These are phyloP conservation scores for Saturnispora diversa DNA, from an alignment of 805 yeast genomes.

Conservation along the genomic window DNA sequence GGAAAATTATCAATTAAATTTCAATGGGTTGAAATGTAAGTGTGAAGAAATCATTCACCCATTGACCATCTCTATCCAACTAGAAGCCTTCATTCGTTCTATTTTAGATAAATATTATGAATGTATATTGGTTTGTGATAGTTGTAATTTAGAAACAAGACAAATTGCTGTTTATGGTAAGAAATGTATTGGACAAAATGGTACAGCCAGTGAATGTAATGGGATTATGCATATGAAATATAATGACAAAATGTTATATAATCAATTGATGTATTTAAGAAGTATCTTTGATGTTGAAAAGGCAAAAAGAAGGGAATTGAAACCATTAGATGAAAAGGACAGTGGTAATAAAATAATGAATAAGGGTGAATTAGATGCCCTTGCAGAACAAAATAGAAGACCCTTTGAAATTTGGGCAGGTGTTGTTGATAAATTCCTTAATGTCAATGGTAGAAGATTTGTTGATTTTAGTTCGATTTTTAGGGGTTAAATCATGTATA, in stretches of 20 bases:
- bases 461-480: slow-evolving; percentile 83
- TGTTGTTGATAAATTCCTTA: slow-evolving; percentile 64
- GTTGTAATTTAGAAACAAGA: slow-evolving; percentile 74
- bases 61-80: slow-evolving; percentile 55
- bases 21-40: slow-evolving; percentile 63
- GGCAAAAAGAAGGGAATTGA: slow-evolving; percentile 50
- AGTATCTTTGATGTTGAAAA: slow-evolving; percentile 76
- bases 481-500: slow-evolving; percentile 15
- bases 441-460: slow-evolving; percentile 79
- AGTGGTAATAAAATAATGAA: slow-evolving; percentile 23
- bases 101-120: slow-evolving; percentile 73
- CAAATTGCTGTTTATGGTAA: slow-evolving; percentile 87
- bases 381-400: slow-evolving; percentile 72
- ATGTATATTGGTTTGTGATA: slow-evolving; percentile 84
- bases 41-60: slow-evolving; percentile 49
- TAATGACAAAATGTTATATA: slow-evolving; percentile 72
- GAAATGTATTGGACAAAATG: slow-evolving; percentile 64
- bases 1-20: slow-evolving; percentile 49
- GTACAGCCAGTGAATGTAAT: slow-evolving; percentile 56
- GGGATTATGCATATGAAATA: slow-evolving; percentile 77
- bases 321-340: slow-evolving; percentile 37
- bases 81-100: slow-evolving; percentile 63
- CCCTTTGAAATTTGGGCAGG: slow-evolving; percentile 44
- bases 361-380: slow-evolving; percentile 55
- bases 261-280: slow-evolving; percentile 73